These are phyloP conservation scores for Rubia tinctorum DNA, from an alignment of 305 asterid genomes.

Conservation along the genomic window DNA sequence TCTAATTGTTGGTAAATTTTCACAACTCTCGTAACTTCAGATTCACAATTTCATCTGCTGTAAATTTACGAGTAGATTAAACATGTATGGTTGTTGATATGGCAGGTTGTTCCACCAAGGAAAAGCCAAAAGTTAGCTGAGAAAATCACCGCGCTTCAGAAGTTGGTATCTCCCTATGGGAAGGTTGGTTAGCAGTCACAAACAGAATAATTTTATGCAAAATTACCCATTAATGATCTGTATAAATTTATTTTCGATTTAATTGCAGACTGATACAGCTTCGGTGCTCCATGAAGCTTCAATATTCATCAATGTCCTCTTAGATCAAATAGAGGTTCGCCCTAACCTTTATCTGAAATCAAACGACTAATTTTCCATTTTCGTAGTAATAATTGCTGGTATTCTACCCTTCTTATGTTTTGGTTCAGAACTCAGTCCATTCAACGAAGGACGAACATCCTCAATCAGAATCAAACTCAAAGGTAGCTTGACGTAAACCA, in stretches of 20 bases:
- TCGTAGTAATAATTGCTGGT: background rate
- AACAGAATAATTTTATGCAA: background rate
- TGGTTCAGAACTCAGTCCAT: constrained; percentile 10
- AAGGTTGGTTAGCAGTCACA: constrained; percentile 32
- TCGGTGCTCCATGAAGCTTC: constrained; percentile 63
- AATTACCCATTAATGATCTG: background rate
- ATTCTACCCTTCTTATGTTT: background rate
- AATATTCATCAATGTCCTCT: constrained; percentile 44
- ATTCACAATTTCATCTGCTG: background rate
- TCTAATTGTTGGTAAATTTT: no score
- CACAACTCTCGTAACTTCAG: background rate
- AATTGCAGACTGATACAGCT: constrained; percentile 54
- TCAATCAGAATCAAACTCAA: constrained; percentile 3
- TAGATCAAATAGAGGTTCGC: constrained; percentile 46
- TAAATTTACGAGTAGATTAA: background rate
- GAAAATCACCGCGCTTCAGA: constrained; percentile 54
- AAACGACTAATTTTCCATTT: background rate
- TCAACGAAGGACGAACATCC: background rate
- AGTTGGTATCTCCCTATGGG: constrained; percentile 66
- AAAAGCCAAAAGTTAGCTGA: constrained; percentile 50
- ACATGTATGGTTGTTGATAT: background rate
- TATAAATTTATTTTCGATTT: background rate
- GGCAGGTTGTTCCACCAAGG: constrained; percentile 26
- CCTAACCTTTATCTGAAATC: background rate
- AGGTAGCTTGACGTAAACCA: background rate